Evolutionary conservation across 2,329 filamentous ascomycete genomes (phyloP), one percentile per base, ranked within the genome.

Genomic region (Sodiomyces alkalinus): DNA sequence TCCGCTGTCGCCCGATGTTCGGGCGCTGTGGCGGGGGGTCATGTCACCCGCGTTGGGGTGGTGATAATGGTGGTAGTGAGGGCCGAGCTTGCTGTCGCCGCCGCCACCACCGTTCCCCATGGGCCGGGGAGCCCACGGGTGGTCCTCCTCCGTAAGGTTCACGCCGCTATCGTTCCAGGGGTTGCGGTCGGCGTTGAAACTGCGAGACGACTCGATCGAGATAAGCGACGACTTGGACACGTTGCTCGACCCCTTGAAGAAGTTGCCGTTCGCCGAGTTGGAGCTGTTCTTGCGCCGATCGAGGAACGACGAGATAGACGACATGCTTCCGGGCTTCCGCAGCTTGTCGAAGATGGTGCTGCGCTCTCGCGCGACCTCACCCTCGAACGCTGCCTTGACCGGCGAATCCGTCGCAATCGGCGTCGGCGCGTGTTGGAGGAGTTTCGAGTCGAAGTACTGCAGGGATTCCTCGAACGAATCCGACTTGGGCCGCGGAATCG

Each of bases 161-260:
- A 94, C 85, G 44, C 86, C 87, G 47, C 83, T 92, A 52, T 96
- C 87, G 52, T 94, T 94, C 87, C 87, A 96, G 36, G 86, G 86
- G 57, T 94, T 93, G 54, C 86, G 80, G 53, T 93, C 92, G 41
- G 83, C 83, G 38, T 76, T 75, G 53, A 77, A 76, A 60, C 85
- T 93, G 49, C 87, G 80, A 19, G 85, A 85, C 27, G 86, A 94
- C 56, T 96, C 87, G 52, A 94, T 86, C 37, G 85, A 93, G 42
- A 92, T 86, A 41, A 96, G 74, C 19, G 87, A 94, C 27, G 87
- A 90, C 59, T 92, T 94, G 40, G 87, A 94, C 31, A 81, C 80
- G 45, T 87, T 87, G 59, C 63, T 80, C 15, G 80, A 86, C 35
- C 86, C 86, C 59, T 92, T 94, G 68, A 94, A 94, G 50, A 96